Evolutionary conservation across 2,329 filamentous ascomycete species (phyloP).

Genomic region (Colletotrichum lentis): DNA sequence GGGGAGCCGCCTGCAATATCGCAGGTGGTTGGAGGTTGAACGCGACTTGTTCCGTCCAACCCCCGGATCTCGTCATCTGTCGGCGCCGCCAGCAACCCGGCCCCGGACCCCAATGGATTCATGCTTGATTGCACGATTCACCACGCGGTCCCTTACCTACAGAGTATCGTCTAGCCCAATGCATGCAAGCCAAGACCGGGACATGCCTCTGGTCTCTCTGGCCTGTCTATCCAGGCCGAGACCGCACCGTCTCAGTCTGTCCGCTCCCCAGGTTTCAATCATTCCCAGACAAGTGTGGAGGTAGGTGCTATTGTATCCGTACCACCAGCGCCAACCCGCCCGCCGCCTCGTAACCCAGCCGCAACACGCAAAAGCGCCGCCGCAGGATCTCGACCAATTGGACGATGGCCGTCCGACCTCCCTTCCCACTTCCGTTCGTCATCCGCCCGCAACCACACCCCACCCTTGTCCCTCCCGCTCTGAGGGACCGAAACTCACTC

Average conservation of each 20-base stretch:
- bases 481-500: neutral
- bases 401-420: slow-evolving; percentile 35
- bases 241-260: slow-evolving; percentile 18
- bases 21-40: neutral
- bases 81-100: neutral
- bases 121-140: neutral
- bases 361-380: neutral
- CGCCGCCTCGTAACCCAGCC: slow-evolving; percentile 9
- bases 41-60: neutral
- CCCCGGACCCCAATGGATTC: neutral
- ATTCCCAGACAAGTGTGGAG: neutral
- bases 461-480: slow-evolving; percentile 10
- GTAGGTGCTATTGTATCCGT: neutral
- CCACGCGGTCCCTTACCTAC: neutral
- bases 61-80: neutral
- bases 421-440: slow-evolving; percentile 9
- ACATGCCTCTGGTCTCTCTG: neutral
- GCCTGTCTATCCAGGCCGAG: slow-evolving; percentile 2
- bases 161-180: neutral
- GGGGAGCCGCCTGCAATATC: neutral
- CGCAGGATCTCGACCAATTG: slow-evolving; percentile 24
- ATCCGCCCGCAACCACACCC: neutral
- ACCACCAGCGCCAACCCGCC: neutral
- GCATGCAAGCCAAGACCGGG: neutral
- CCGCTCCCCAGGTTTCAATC: slow-evolving; percentile 16